Percentiles rank a stretch among this genome's conserved stretches.
phyloP scores from a whole-genome alignment of 2,329 filamentous ascomycete species.

The Fusarium globosum region DNA sequence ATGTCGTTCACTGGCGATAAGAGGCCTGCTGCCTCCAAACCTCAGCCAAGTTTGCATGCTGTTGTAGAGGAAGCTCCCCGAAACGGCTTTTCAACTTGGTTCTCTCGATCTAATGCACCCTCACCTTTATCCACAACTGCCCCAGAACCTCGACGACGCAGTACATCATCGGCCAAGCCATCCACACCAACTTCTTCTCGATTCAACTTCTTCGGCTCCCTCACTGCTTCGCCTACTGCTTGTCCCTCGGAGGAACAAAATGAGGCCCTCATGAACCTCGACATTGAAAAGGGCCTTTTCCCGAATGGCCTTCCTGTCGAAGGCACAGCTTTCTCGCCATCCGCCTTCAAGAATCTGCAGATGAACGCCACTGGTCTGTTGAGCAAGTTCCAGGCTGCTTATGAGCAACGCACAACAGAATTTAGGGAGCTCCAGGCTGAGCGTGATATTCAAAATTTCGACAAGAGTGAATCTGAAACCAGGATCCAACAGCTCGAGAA shows the following conservation, averaged over 20 bases:
- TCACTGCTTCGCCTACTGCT: slow-evolving; percentile 56
- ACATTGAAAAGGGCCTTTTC: slow-evolving; percentile 66
- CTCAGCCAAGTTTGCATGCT: slow-evolving; percentile 22
- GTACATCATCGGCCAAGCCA: slow-evolving; percentile 49
- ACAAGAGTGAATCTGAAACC: slow-evolving; percentile 66
- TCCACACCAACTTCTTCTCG: slow-evolving; percentile 50
- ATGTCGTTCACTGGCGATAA: slow-evolving; percentile 50
- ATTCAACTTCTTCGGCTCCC: slow-evolving; percentile 59
- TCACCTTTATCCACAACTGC: slow-evolving; percentile 29
- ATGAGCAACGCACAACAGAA: slow-evolving; percentile 63
- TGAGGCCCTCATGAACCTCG: slow-evolving; percentile 66
- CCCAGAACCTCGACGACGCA: slow-evolving; percentile 25
- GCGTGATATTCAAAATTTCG: slow-evolving; percentile 64
- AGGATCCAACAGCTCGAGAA: slow-evolving; percentile 65
- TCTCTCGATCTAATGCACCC: slow-evolving; percentile 33
- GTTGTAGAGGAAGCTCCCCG: slow-evolving; percentile 33
- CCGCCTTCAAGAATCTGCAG: slow-evolving; percentile 71
- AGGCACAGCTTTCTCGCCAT: slow-evolving; percentile 66
- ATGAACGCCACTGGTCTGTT: slow-evolving; percentile 66
- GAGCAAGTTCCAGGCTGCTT: slow-evolving; percentile 67
- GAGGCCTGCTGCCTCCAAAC: slow-evolving; percentile 18
- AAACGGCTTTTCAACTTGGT: slow-evolving; percentile 40
- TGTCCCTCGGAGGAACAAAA: slow-evolving; percentile 48
- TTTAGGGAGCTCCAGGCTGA: slow-evolving; percentile 64
- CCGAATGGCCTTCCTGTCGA: slow-evolving; percentile 56